Evolutionary conservation across 352 stramenopile species (phyloP), one percentile per base, ranked within the genome.

Genomic region (Aphanomyces stellatus): DNA sequence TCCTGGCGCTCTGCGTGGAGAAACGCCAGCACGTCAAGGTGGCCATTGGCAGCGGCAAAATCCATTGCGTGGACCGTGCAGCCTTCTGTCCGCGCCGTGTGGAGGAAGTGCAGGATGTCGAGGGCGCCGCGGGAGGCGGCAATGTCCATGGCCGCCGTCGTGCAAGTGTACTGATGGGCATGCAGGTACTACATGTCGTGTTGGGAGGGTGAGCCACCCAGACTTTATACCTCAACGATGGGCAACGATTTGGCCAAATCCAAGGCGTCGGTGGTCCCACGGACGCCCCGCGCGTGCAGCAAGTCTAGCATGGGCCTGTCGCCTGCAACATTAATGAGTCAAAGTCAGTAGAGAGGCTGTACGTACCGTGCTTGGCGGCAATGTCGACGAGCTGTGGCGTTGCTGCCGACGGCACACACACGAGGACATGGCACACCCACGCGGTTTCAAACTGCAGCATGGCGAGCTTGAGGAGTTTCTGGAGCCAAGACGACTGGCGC

Each of bases 1-100:
- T 51, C 42, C 42, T 22, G 7, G 5, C 42, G 42, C n/a, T 51
- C 13, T 5, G 42, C n/a, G 19, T 51, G 42, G 7, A 51, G 42
- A 22, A 51, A 73, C 55, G 71, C 33, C 19, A 73, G 41, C 30
- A 73, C 71, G 27, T 73, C 69, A 6, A 73, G 19, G 43, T 73
- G 49, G 7, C 64, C 41, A 25, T 73, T 69, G 25, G 40, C 51
- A 27, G 63, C 69, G 1, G 63, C 69, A 28, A 67, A 70, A 27
- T 74, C 65, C 22, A 63, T 70, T 2, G 69, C 65, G 15, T 69
- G 64, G 30, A 65, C 42, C 51, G 66, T 72, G 51, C 59, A 72
- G n/a, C 66, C 60, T 35, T 71, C 65, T 17, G 24, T 11, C 2
- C 53, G 65, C 13, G 72, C 33, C 30, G n/a, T 49, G 43, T 72